Percentiles rank a stretch among this genome's conserved stretches.
Evolutionary conservation across 163 green algal genomes (phyloP).

Genomic region (Scenedesmus sp.): DNA sequence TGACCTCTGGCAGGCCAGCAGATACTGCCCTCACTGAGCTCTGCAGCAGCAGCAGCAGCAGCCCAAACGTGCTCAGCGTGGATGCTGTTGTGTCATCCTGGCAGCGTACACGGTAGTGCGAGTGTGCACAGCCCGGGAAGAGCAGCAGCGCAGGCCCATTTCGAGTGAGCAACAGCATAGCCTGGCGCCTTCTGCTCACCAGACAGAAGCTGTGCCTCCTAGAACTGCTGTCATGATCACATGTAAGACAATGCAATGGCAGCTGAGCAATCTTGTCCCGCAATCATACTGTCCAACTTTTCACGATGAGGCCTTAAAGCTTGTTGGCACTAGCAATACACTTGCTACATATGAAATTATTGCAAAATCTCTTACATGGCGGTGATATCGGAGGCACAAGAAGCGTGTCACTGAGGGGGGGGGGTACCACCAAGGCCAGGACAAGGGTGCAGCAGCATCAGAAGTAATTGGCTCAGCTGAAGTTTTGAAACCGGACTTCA

Average conservation of each 20-base stretch:
- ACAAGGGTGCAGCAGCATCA: neutral
- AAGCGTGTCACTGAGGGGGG: neutral
- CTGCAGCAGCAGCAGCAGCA: slow-evolving; percentile 2
- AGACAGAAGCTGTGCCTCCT: slow-evolving; percentile 1
- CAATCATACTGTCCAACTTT: slow-evolving; percentile 4
- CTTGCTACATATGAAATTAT: neutral
- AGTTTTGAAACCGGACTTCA: neutral
- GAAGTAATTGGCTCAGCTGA: neutral
- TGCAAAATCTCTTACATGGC: neutral
- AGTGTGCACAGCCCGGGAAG: neutral
- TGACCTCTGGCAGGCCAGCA: slow-evolving; percentile 21
- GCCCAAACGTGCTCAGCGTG: neutral
- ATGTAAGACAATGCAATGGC: neutral
- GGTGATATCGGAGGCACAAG: neutral
- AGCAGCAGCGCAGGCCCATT: neutral
- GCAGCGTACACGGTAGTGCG: neutral
- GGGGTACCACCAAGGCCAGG: neutral
- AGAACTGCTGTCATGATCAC: neutral
- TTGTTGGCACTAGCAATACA: neutral
- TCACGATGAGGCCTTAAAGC: neutral
- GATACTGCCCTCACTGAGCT: slow-evolving; percentile 22
- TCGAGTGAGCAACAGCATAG: neutral
- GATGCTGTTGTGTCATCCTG: neutral
- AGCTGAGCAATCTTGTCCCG: neutral
- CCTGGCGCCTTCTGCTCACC: neutral